These are phyloP conservation scores for Fusarium sp. DNA, from an alignment of 2,329 filamentous ascomycete species.

Conservation along the genomic window DNA sequence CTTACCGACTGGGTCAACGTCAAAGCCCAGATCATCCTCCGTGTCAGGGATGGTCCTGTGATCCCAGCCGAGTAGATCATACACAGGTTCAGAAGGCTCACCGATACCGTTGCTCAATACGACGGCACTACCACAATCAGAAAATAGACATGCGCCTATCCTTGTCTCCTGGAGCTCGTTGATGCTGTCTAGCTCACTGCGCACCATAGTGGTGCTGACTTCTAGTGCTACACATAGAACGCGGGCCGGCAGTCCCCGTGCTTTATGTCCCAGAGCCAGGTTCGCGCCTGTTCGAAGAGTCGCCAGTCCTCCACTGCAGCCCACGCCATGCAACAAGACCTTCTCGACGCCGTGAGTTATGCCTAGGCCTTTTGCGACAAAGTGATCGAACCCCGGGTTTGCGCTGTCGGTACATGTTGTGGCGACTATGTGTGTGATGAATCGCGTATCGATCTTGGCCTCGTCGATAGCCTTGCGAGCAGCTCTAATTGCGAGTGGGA, in stretches of 20 bases:
- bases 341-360: slow-evolving; percentile 71
- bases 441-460: slow-evolving; percentile 60
- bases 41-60: slow-evolving; percentile 72
- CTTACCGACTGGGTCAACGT: slow-evolving; percentile 71
- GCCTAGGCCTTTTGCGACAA: slow-evolving; percentile 68
- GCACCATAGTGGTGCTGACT: slow-evolving; percentile 69
- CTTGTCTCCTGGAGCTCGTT: slow-evolving; percentile 68
- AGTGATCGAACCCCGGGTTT: slow-evolving; percentile 77
- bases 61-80: slow-evolving; percentile 74
- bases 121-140: slow-evolving; percentile 75
- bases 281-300: slow-evolving; percentile 73
- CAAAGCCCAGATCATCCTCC: slow-evolving; percentile 72
- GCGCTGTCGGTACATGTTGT: slow-evolving; percentile 77
- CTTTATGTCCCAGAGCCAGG: slow-evolving; percentile 71
- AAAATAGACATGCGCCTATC: slow-evolving; percentile 75
- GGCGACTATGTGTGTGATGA: slow-evolving; percentile 75
- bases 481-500: slow-evolving; percentile 68
- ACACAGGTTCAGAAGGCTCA: slow-evolving; percentile 58
- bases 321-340: slow-evolving; percentile 73
- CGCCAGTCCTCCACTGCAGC: slow-evolving; percentile 73
- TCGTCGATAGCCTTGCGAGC: slow-evolving; percentile 67
- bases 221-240: slow-evolving; percentile 75
- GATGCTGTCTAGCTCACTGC: slow-evolving; percentile 74
- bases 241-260: slow-evolving; percentile 69
- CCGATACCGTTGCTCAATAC: slow-evolving; percentile 74